Conservation (phyloP, 1,284 basidiomycete species). For the Agroathelia rolfsii region DNA sequence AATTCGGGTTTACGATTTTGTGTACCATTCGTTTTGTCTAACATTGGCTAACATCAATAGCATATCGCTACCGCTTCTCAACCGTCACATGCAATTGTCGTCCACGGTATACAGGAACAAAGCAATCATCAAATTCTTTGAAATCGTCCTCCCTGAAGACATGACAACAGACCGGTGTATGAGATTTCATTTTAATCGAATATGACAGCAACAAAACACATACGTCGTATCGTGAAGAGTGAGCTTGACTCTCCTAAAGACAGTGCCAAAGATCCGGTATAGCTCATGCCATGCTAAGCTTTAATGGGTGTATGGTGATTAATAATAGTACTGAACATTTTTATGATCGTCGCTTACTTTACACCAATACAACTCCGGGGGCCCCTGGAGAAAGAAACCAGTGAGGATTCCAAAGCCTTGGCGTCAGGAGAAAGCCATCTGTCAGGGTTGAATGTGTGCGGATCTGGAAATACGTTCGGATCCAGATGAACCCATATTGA, state of each 20-base stretch:
- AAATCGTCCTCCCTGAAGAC: no score
- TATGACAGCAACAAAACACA: no score
- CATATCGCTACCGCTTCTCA: no score
- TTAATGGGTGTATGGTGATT: neutral
- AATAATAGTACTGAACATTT: neutral
- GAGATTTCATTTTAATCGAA: no score
- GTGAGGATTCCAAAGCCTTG: constrained; percentile 8
- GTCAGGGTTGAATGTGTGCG: constrained; percentile 27
- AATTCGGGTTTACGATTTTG: no score
- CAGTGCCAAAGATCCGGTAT: constrained; percentile 21
- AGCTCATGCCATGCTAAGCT: constrained; percentile 10
- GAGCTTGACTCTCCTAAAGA: constrained; percentile 27
- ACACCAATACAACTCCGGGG: constrained; percentile 16
- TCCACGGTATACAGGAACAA: no score
- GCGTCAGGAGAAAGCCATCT: constrained; percentile 15
- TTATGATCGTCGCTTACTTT: constrained; percentile 13
- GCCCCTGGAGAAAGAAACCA: constrained; percentile 17
- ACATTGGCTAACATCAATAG: no score
- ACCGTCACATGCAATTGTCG: no score
- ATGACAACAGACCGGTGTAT: no score
- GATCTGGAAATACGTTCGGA: constrained; percentile 16
- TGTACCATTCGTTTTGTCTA: no score
- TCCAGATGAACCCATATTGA: constrained; percentile 14
- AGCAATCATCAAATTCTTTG: no score
- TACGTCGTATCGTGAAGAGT: constrained; percentile 21